Base-by-base conservation (phyloP, 331 rosid genomes). In the Rhamnella rubrinervis region DNA sequence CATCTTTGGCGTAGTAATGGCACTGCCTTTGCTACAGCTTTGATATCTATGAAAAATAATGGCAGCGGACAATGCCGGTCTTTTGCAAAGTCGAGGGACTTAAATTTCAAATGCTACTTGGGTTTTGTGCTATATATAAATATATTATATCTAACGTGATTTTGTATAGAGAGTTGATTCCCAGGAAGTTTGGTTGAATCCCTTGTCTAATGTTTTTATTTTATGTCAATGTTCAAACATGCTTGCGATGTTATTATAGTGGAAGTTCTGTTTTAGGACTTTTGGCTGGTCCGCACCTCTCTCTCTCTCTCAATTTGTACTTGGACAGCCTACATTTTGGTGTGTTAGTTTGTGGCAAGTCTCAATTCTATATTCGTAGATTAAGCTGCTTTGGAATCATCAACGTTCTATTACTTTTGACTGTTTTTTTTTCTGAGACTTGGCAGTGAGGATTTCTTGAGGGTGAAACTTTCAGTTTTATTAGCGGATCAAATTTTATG, bases 21-120 rank as follows among this genome's bases (percentile, higher is more conserved):
- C 99, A 6, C 79, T 95, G 66, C 99, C 97, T 39, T 83, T 95
- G 65, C 95, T 95, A 74, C 99, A 95, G 83, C 91, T 86, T 61
- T 91, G 81, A 83, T 67, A 77, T 60, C 52, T 20, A 67, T 62
- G 59, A 50, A 39, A 21, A 53, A 58, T 57, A 56, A 63, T 67
- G 74, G 66, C 55, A 40, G 55, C 51, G 66, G 67, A 59, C 78
- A 73, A 64, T 55, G 49, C 67, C 39, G 37, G 23, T 23, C 23
- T 23, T 23, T 55, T 66, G 65, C 79, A 74, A 64, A 65, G 73
- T 73, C 59, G 19, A 75, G 76, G 64, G 73, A 82, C 85, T 77
- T 21, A 18, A 73, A 64, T 71, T 76, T 39, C 61, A 57, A 71
- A 74, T 72, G 80, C 70, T 74, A 50, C 76, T 69, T 64, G 74